Conservation (phyloP, 805 yeast species). For the Candida coquimbonensis region DNA sequence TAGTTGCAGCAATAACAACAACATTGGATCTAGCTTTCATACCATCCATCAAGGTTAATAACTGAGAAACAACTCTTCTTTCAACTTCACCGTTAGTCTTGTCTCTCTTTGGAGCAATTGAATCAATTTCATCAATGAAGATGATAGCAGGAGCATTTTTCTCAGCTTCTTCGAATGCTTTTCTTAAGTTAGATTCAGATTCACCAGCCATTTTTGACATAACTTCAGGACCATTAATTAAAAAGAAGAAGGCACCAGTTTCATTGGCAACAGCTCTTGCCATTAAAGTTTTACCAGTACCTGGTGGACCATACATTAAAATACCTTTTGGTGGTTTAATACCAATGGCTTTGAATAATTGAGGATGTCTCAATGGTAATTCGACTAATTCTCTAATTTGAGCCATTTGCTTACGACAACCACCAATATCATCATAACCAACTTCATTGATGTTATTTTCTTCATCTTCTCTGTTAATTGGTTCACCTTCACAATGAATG, state of each 20-base stretch:
- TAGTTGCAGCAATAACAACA: conserved; percentile 97
- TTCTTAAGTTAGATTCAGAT: conserved; percentile 92
- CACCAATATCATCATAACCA: conserved; percentile 98
- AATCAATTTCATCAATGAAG: conserved; percentile 97
- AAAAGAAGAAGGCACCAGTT: conserved; percentile 97
- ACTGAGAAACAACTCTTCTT: conserved; percentile 97
- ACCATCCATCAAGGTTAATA: conserved; percentile 98
- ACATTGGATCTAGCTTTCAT: conserved; percentile 99
- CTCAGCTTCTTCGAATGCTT: conserved; percentile 99
- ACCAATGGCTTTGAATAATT: conserved; percentile 94
- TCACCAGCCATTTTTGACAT: conserved; percentile 99
- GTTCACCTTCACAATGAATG: conserved; percentile 98
- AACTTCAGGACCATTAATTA: conserved; percentile 98
- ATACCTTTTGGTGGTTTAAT: conserved; percentile 99
- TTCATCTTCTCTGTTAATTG: conserved; percentile 96
- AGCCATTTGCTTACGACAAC: conserved; percentile 98
- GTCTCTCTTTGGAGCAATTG: conserved; percentile 99
- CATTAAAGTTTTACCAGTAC: conserved; percentile 99
- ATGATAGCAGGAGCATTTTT: conserved; percentile 97
- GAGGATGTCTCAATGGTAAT: conserved; percentile 97
- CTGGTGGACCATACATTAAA: conserved; percentile 98
- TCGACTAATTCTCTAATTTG: conserved; percentile 98
- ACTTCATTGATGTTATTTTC: conserved; percentile 95
- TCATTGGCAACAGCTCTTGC: conserved; percentile 99
- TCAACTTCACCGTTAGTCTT: conserved; percentile 99